Evolutionary conservation across 805 yeast species (phyloP), one percentile per base, ranked within the genome.

Genomic region (Pichia cabralensis): DNA sequence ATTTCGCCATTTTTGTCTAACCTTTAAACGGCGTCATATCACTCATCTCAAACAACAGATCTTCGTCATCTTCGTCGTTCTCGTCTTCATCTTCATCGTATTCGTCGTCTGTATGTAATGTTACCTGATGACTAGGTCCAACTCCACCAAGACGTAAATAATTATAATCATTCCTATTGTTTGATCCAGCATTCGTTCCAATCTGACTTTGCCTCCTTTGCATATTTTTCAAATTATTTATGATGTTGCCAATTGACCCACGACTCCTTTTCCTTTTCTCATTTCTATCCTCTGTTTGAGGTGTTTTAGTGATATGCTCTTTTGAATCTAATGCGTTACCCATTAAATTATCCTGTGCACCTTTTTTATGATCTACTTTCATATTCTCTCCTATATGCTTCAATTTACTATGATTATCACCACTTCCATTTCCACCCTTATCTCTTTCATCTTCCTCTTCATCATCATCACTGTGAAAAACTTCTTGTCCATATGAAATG

Each of bases 41-140:
- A 50, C 84, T 78, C 85, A 79, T 78, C 20, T 81, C 71, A 53
- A 79, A 79, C 31, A 79, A 58, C 40, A 79, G 56, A 33, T 77
- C 45, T 12, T 41, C 45, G 36, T 77, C 83, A 17, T 35, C 35
- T 4, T 22, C 28, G 10, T 76, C 40, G 16, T 39, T 38, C 16
- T 73, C 80, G 22, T 73, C 78, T 25, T 68, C 73, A 26, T 34
- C 22, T 10, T 34, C 31, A 13, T 13, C 30, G 7, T 17, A 26
- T 6, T 14, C 14, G 15, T 25, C 33, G 3, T 30, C 30, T 3
- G 26, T 11, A 21, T 20, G 29, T 15, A 34, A 21, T 11, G 21
- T 22, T 8, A n/a, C 31, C n/a, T n/a, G n/a, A n/a, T n/a, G n/a
- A n/a, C n/a, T n/a, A 3, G 28, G 36, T 6, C 31, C 36, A 22